Percentiles rank a stretch among this genome's conserved stretches.
phyloP scores from a whole-genome alignment of 805 yeast genomes.

The Candida gorgasii region DNA sequence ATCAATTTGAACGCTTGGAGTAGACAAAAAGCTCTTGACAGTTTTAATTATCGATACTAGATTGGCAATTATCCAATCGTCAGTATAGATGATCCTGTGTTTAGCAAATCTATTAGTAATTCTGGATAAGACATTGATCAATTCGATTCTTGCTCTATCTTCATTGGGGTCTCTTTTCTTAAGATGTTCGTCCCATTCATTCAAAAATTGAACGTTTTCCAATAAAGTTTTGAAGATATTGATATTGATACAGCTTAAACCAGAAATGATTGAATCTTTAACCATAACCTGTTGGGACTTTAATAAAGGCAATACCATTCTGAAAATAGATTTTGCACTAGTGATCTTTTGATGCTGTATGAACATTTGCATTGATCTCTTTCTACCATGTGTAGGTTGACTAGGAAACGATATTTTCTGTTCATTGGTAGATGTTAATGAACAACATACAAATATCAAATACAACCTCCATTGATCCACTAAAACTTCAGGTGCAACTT shows the following conservation, averaged over 20 bases:
- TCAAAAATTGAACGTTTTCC: conserved; percentile 68
- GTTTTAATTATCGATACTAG: conserved; percentile 62
- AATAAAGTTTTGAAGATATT: conserved; percentile 82
- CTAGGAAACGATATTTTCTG: conserved; percentile 63
- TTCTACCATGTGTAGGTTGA: conserved; percentile 64
- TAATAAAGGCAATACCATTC: conserved; percentile 81
- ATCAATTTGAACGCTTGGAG: conserved; percentile 58
- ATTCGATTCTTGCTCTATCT: conserved; percentile 64
- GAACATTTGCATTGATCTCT: conserved; percentile 74
- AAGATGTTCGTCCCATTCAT: conserved; percentile 41
- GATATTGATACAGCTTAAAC: conserved; percentile 84
- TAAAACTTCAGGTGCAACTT: conserved; percentile 63
- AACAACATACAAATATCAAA: conserved; percentile 87
- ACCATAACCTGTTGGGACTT: conserved; percentile 68
- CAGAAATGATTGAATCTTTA: conserved; percentile 85
- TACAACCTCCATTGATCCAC: conserved; percentile 89
- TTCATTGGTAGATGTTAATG: conserved; percentile 85
- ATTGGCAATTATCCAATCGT: conserved; percentile 67
- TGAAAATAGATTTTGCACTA: conserved; percentile 86
- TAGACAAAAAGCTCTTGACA: conserved; percentile 59
- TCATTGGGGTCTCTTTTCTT: conserved; percentile 36
- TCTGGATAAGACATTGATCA: conserved; percentile 70
- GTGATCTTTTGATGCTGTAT: conserved; percentile 91
- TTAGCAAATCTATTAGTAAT: conserved; percentile 63
- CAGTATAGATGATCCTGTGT: conserved; percentile 52